Evolutionary conservation across 1,139 yeast species (phyloP).

Genomic region (Hanseniaspora sp.): DNA sequence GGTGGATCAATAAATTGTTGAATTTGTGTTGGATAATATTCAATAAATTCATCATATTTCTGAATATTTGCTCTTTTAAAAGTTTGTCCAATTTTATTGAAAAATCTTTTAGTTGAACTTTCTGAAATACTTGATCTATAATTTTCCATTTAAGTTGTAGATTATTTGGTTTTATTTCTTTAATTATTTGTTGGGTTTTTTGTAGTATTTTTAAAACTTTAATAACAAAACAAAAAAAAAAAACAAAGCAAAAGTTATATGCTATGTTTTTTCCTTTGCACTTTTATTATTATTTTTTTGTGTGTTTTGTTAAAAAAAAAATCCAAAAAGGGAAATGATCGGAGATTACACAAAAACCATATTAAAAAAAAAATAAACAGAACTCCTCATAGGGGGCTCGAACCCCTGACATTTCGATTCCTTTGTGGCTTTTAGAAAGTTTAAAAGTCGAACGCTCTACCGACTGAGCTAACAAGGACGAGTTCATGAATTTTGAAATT

Average conservation of each 20-base stretch:
- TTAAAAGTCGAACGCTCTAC: constrained; percentile 31
- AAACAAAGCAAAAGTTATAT: too few species aligned
- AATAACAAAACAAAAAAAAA: background rate
- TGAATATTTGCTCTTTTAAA: background rate
- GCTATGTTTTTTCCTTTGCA: too few species aligned
- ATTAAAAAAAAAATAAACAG: constrained; percentile 19
- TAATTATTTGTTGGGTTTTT: background rate
- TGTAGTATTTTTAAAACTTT: too few species aligned
- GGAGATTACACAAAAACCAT: background rate
- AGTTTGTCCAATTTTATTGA: background rate
- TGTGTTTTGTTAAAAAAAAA: too few species aligned
- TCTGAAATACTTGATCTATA: constrained; percentile 1
- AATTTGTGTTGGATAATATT: background rate
- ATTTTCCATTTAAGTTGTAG: background rate
- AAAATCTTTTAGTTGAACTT: constrained; percentile 6
- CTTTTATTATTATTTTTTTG: too few species aligned
- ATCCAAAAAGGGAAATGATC: background rate
- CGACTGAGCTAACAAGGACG: constrained; percentile 32
- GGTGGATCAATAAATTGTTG: background rate
- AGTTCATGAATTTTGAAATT: constrained; percentile 20
- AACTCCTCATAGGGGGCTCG: constrained; percentile 34
- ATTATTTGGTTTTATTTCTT: background rate
- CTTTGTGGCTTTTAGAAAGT: constrained; percentile 21
- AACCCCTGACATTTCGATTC: constrained; percentile 33
- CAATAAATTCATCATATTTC: background rate